These are phyloP conservation scores for Ottelia alismoides DNA, from an alignment of 106 monocot genomes.

Conservation along the genomic window DNA sequence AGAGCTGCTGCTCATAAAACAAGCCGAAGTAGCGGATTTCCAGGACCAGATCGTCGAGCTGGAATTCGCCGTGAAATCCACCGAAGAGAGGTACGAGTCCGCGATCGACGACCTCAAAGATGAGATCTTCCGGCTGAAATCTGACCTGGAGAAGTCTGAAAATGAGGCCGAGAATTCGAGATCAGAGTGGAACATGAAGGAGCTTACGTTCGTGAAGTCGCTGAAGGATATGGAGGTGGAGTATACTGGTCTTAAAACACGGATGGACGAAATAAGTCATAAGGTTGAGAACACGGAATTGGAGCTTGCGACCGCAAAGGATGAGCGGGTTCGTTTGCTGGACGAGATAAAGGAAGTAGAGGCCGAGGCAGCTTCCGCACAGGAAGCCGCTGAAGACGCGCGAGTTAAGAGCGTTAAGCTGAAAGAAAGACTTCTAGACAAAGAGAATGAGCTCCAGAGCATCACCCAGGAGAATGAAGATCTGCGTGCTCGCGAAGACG, in stretches of 20 bases:
- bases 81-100: constrained; percentile 46
- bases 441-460: constrained; percentile 46
- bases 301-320: constrained; percentile 28
- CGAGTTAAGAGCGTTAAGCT: constrained; percentile 21
- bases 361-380: constrained; percentile 15
- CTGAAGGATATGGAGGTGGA: constrained; percentile 39
- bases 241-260: constrained; percentile 18
- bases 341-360: constrained; percentile 35
- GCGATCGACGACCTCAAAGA: constrained; percentile 47
- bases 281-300: constrained; percentile 21
- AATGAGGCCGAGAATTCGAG: constrained; percentile 24
- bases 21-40: constrained; percentile 38
- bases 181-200: constrained; percentile 38
- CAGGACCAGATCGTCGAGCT: constrained; percentile 39
- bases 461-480: constrained; percentile 41
- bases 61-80: constrained; percentile 31
- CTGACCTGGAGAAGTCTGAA: constrained; percentile 42
- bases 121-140: constrained; percentile 39
- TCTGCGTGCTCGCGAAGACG: constrained; percentile 23
- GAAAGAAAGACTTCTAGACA: constrained; percentile 39
- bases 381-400: constrained; percentile 27
- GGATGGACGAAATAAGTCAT: constrained; percentile 19
- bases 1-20: constrained; percentile 37
- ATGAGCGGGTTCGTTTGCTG: constrained; percentile 23
- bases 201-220: constrained; percentile 19